phyloP scores from a whole-genome alignment of 2,329 filamentous ascomycete genomes.

The Aspergillus pseudonomiae region DNA sequence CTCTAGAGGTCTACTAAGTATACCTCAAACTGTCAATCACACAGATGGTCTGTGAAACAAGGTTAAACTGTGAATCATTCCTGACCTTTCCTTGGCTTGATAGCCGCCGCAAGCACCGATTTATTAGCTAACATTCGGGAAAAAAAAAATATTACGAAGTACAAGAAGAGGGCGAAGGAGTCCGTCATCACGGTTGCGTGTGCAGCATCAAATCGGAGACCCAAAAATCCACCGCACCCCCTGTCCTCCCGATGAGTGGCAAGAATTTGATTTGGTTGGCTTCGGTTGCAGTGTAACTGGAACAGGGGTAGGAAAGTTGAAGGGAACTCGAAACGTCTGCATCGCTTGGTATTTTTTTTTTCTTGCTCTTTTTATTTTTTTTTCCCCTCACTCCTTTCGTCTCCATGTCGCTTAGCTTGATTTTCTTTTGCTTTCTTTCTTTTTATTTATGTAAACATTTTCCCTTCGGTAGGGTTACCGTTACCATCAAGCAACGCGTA shows the following conservation, averaged over 20 bases:
- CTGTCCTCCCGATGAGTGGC: constrained; percentile 5
- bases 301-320: constrained; percentile 14
- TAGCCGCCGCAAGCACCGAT: constrained; percentile 8
- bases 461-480: too few species aligned
- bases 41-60: not conserved
- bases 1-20: not conserved
- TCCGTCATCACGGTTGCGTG: not conserved
- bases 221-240: not conserved
- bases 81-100: not conserved
- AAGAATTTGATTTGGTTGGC: constrained; percentile 3
- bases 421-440: not conserved
- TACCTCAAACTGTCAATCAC: not conserved
- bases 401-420: too few species aligned
- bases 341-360: not conserved
- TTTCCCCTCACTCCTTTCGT: not conserved
- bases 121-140: not conserved
- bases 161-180: not conserved
- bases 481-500: not conserved
- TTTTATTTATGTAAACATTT: not conserved
- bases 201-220: constrained; percentile 1
- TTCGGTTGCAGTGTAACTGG: constrained; percentile 7
- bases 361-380: not conserved
- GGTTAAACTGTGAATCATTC: not conserved
- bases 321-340: constrained; percentile 7
- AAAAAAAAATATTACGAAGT: not conserved